Evolutionary conservation across 2,329 filamentous ascomycete genomes (phyloP), one percentile per base, ranked within the genome.

Genomic region (Rosellinia necatrix): DNA sequence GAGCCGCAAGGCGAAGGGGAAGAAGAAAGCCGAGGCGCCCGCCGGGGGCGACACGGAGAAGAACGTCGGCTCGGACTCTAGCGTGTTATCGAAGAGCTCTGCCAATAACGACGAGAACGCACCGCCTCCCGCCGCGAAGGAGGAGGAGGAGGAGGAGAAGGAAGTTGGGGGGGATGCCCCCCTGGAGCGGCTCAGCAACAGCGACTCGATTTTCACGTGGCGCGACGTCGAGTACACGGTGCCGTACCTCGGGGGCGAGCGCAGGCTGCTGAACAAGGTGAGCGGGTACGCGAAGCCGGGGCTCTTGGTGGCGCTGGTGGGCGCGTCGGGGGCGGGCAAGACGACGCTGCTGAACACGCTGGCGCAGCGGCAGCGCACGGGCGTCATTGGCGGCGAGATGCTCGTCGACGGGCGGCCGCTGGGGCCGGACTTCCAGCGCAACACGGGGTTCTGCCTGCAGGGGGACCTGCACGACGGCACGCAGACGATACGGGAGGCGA

Each of bases 401-500:
- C 77, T 88, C n/a, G 85, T 91, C 7, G 87, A 90, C 64, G 88
- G 87, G 1, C 80, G 79, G 38, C 72, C 79, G 1, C 77, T 89
- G 0, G 82, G 81, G 0, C 71, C 78, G 2, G 83, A 84, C 49
- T 90, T 91, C 67, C 86, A 89, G 65, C 78, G 88, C 49, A 82
- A 82, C 19, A 89, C 87, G 12, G 88, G 88, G 12, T 91, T 87
- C 72, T 88, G 85, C 63, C 81, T 90, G 66, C 88, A 91, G 67
- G 85, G 86, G 73, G 87, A 91, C 74, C 72, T 91, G 4, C 88
- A 90, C 66, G 86, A 89, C 61, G 78, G 79, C 13, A 88, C 86
- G 1, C 79, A 85, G 1, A 97, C 92, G 0, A 92, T 96, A 27
- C 87, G 92, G 55, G 92, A 97, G 73, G 91, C 92, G 2, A 81